Percentiles rank a stretch among this genome's conserved stretches.
Evolutionary conservation across 768 basidiomycete species (phyloP).

Genomic region (Mycena vulgaris): DNA sequence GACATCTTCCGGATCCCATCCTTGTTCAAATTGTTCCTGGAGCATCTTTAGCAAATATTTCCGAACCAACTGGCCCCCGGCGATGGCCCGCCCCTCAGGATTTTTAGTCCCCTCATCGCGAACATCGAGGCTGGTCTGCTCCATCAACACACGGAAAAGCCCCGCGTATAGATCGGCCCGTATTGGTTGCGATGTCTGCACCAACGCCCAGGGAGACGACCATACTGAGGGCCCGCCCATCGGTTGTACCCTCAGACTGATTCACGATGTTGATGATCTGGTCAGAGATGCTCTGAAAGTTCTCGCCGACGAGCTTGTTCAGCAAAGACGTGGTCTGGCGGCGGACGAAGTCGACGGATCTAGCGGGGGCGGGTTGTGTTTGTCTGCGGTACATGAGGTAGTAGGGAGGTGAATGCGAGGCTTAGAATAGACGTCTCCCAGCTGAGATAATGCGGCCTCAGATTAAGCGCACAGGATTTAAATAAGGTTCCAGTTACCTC

Average conservation of each 20-base stretch:
- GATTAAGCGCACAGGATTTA: no score
- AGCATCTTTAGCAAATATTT: background rate
- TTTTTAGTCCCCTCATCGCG: background rate
- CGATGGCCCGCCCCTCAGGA: background rate
- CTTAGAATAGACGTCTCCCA: no score
- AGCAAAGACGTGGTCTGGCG: background rate
- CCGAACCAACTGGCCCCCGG: background rate
- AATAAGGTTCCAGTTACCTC: no score
- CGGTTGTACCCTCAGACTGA: background rate
- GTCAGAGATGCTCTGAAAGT: background rate
- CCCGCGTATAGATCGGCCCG: background rate
- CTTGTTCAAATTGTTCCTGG: background rate
- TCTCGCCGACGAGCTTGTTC: background rate
- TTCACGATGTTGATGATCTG: background rate
- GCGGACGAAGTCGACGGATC: no score
- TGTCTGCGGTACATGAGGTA: no score
- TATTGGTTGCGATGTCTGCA: background rate
- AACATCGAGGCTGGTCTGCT: background rate
- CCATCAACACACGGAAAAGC: background rate
- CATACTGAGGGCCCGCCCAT: background rate
- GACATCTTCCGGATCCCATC: background rate
- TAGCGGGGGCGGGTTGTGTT: no score
- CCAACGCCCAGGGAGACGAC: background rate
- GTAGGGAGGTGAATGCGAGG: no score
- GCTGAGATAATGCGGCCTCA: no score